Percentiles rank a stretch among this genome's conserved stretches.
Evolutionary conservation across 139 green algal species (phyloP).

Genomic region (Tetratostichococcus sp.): DNA sequence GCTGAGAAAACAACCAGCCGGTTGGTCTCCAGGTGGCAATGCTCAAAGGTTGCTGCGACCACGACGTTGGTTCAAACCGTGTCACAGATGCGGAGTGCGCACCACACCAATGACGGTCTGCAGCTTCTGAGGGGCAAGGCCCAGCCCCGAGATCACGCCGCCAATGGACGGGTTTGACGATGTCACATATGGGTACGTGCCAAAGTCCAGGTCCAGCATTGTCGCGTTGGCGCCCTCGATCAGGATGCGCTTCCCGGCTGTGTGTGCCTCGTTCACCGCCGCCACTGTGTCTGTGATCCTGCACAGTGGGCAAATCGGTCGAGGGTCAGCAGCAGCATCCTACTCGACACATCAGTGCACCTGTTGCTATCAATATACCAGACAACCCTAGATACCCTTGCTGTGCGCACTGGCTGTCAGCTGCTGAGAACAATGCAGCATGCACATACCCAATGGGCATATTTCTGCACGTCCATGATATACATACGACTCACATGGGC

Average conservation of each 20-base stretch:
- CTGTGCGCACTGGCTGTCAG: too few relatives aligned
- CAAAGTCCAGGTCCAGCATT: constrained; percentile 98
- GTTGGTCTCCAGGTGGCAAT: too few relatives aligned
- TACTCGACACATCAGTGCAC: too few relatives aligned
- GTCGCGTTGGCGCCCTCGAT: constrained; percentile 98
- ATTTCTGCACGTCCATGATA: too few relatives aligned
- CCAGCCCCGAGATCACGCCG: constrained; percentile 89
- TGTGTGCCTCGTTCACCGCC: constrained; percentile 56
- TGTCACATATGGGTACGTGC: constrained; percentile 99
- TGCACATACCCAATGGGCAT: too few relatives aligned
- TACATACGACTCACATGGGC: constrained; percentile 19
- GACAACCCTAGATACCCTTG: too few relatives aligned
- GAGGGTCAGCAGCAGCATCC: neutral
- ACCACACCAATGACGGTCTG: constrained; percentile 90
- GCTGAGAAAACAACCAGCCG: too few relatives aligned
- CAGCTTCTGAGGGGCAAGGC: constrained; percentile 86
- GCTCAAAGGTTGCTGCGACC: too few relatives aligned
- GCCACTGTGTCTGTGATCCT: constrained; percentile 75
- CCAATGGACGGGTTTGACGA: constrained; percentile 95
- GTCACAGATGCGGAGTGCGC: too few relatives aligned
- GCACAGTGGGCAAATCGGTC: neutral
- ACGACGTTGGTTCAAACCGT: too few relatives aligned
- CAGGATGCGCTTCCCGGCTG: constrained; percentile 81
- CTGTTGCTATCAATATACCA: too few relatives aligned
- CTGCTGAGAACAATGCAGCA: too few relatives aligned